Conservation (phyloP, 495 filamentous ascomycete species). For the Parmelia sp. region DNA sequence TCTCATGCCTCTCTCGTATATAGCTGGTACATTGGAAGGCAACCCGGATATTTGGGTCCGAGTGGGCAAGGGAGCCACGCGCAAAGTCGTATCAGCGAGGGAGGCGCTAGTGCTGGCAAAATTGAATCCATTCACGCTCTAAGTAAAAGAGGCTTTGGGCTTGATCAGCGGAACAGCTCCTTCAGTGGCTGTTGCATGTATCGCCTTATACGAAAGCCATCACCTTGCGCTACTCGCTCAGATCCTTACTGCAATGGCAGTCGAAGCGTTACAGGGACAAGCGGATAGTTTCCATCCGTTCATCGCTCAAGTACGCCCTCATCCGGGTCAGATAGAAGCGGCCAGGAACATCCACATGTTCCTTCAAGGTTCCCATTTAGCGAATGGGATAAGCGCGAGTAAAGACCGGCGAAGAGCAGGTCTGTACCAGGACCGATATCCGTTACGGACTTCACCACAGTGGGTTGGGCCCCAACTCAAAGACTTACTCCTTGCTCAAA, state of each 20-base stretch:
- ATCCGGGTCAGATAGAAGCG: constrained; percentile 55
- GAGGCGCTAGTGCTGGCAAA: too few species aligned
- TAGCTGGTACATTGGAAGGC: too few species aligned
- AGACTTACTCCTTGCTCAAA: constrained; percentile 47
- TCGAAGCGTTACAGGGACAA: constrained; percentile 47
- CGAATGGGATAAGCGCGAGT: too few species aligned
- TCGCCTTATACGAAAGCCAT: constrained; percentile 42
- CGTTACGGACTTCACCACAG: constrained; percentile 53
- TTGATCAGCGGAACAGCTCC: too few species aligned
- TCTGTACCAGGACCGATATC: constrained; percentile 56
- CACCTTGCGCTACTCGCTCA: constrained; percentile 53
- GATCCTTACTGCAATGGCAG: constrained; percentile 42
- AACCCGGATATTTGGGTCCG: too few species aligned
- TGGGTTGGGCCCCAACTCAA: constrained; percentile 61
- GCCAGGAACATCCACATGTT: constrained; percentile 50
- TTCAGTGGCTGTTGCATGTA: too few species aligned
- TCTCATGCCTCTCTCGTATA: too few species aligned
- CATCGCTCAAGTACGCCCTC: constrained; percentile 52
- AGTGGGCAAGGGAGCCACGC: too few species aligned
- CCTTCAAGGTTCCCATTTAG: constrained; percentile 33
- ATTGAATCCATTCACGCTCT: too few species aligned
- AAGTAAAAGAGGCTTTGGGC: too few species aligned
- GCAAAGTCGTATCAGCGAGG: too few species aligned
- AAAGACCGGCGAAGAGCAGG: not conserved
- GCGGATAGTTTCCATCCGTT: constrained; percentile 53